phyloP scores from a whole-genome alignment of 2,329 filamentous ascomycete species.

The Neofusicoccum parvum region DNA sequence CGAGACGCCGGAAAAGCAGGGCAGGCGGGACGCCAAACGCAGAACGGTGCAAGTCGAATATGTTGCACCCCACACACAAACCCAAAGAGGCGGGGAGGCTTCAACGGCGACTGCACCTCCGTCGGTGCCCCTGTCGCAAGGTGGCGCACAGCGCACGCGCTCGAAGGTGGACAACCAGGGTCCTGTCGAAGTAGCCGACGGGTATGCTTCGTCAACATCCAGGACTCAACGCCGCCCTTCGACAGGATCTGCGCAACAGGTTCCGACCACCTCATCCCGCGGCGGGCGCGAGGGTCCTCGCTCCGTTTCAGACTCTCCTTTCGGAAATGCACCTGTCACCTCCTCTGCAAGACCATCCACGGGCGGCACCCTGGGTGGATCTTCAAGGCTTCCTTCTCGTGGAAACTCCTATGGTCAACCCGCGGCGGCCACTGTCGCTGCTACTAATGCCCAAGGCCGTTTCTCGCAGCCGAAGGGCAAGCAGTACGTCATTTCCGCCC shows the following conservation, averaged over 20 bases:
- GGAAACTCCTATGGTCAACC: constrained; percentile 84
- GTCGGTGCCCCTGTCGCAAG: constrained; percentile 26
- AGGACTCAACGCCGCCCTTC: constrained; percentile 25
- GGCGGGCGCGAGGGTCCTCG: constrained; percentile 52
- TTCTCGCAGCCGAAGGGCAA: constrained; percentile 76
- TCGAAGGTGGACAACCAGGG: constrained; percentile 59
- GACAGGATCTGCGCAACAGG: constrained; percentile 25
- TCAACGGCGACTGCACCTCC: constrained; percentile 29
- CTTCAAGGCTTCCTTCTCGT: constrained; percentile 67
- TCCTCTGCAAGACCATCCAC: constrained; percentile 70
- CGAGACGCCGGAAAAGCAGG: constrained; percentile 64
- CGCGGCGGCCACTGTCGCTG: constrained; percentile 80
- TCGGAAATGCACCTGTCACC: constrained; percentile 43
- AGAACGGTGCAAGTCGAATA: constrained; percentile 98
- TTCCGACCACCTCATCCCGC: constrained; percentile 37
- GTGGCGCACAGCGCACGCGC: constrained; percentile 51
- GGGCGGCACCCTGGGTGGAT: constrained; percentile 70
- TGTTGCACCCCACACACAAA: constrained; percentile 86
- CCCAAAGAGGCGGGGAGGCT: constrained; percentile 66
- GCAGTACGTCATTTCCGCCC: constrained; percentile 71
- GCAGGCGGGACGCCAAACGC: constrained; percentile 82
- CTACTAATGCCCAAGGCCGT: constrained; percentile 84
- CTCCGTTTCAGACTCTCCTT: constrained; percentile 51
- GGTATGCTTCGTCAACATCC: constrained; percentile 34
- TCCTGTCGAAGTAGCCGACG: constrained; percentile 48